Evolutionary conservation across 2,329 filamentous ascomycete genomes (phyloP).

Genomic region (Hypoxylon rubiginosum): DNA sequence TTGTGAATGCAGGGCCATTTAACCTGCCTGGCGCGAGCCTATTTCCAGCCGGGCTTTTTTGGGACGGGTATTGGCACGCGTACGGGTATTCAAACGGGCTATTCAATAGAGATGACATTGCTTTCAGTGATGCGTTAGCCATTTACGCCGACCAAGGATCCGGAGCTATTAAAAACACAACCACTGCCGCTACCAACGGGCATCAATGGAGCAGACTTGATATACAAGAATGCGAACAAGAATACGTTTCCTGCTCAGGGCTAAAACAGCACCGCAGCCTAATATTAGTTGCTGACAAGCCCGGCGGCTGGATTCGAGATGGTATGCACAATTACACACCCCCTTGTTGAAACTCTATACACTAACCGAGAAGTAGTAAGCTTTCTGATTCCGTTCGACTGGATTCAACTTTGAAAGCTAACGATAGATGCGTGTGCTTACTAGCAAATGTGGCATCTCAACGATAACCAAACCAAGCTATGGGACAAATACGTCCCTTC

Average conservation of each 20-base stretch:
- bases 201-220: slow-evolving; percentile 24
- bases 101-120: too few relatives aligned
- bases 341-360: too few relatives aligned
- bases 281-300: slow-evolving; percentile 35
- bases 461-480: slow-evolving; percentile 26
- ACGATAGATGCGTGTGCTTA: background rate
- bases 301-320: slow-evolving; percentile 41
- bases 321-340: background rate
- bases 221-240: slow-evolving; percentile 28
- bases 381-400: too few relatives aligned
- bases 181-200: slow-evolving; percentile 2
- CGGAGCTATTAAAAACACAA: slow-evolving; percentile 22
- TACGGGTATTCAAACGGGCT: too few relatives aligned
- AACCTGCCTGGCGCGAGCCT: slow-evolving; percentile 37
- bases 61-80: background rate
- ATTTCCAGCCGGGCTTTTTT: background rate
- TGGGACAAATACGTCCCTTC: slow-evolving; percentile 42
- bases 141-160: slow-evolving; percentile 20
- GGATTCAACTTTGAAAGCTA: background rate
- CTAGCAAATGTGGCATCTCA: slow-evolving; percentile 40
- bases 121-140: slow-evolving; percentile 6
- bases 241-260: slow-evolving; percentile 35
- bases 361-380: background rate
- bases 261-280: slow-evolving; percentile 33
- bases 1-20: slow-evolving; percentile 31